phyloP scores from a whole-genome alignment of 495 filamentous ascomycete species.

The Extremus antarcticus region DNA sequence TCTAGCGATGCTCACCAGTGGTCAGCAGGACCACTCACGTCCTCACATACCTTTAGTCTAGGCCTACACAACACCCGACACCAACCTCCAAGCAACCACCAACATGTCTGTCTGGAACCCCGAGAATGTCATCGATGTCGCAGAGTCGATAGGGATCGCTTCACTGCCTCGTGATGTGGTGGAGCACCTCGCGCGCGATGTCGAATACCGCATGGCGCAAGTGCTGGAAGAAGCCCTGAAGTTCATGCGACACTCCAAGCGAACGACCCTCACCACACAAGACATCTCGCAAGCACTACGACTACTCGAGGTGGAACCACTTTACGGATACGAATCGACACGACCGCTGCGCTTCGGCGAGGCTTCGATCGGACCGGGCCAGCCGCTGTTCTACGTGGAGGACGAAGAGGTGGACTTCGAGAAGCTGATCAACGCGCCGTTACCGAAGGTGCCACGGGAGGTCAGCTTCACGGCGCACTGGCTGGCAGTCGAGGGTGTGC shows the following conservation, averaged over 20 bases:
- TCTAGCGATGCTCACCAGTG: too few species aligned
- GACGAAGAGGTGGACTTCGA: constrained; percentile 98
- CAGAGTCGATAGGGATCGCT: constrained; percentile 83
- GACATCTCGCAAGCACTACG: constrained; percentile 75
- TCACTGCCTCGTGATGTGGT: constrained; percentile 70
- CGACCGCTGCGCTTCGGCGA: constrained; percentile 83
- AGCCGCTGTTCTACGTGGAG: constrained; percentile 93
- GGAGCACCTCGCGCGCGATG: constrained; percentile 76
- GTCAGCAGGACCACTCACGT: too few species aligned
- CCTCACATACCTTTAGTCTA: too few species aligned
- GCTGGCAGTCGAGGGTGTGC: constrained; percentile 91
- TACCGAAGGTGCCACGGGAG: constrained; percentile 92
- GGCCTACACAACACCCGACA: too few species aligned
- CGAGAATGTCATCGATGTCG: constrained; percentile 88
- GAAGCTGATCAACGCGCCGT: constrained; percentile 89
- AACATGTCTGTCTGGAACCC: constrained; percentile 70
- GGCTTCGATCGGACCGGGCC: constrained; percentile 84
- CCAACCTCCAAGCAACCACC: too few species aligned
- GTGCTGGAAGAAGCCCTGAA: constrained; percentile 88
- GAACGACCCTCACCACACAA: constrained; percentile 71
- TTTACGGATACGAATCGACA: constrained; percentile 90
- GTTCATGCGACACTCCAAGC: constrained; percentile 81
- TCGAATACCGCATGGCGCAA: constrained; percentile 86
- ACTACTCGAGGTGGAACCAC: constrained; percentile 81
- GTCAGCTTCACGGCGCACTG: constrained; percentile 89